Conservation (phyloP, 495 filamentous ascomycete species). For the Tuber melanosporum region DNA sequence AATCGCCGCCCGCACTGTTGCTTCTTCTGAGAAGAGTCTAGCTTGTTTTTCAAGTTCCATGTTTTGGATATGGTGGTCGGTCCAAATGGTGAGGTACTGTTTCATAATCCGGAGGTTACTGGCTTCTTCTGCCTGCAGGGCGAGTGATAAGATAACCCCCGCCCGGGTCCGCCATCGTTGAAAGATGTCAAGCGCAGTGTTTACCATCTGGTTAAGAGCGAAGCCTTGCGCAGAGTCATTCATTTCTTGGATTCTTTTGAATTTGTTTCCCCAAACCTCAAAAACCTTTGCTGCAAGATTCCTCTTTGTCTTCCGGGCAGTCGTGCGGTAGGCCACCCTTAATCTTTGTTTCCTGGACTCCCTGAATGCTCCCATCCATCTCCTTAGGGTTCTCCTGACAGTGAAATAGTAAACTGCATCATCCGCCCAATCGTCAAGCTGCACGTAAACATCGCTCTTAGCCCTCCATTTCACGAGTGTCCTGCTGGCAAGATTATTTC, state of each 20-base stretch:
- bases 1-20: constrained; percentile 15
- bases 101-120: constrained; percentile 14
- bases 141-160: constrained; percentile 1
- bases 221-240: constrained; percentile 16
- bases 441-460: constrained; percentile 12
- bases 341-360: constrained; percentile 22
- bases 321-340: constrained; percentile 30
- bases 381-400: constrained; percentile 17
- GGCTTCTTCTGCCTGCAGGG: constrained; percentile 16
- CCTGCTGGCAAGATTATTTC: constrained; percentile 3
- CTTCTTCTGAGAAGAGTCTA: constrained; percentile 7
- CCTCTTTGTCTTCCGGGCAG: constrained; percentile 26
- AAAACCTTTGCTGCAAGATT: constrained; percentile 18
- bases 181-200: constrained; percentile 1
- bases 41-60: constrained; percentile 16
- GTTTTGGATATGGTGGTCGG: constrained; percentile 8
- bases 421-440: constrained; percentile 29
- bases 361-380: constrained; percentile 28
- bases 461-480: constrained; percentile 23
- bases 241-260: constrained; percentile 12
- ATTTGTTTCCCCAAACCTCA: constrained; percentile 14
- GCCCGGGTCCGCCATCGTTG: constrained; percentile 12
- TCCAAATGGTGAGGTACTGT: constrained; percentile 16
- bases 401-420: constrained; percentile 40
- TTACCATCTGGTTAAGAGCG: neutral